Base-by-base conservation (phyloP, 129 eudicot genomes). In the Centella asiatica region DNA sequence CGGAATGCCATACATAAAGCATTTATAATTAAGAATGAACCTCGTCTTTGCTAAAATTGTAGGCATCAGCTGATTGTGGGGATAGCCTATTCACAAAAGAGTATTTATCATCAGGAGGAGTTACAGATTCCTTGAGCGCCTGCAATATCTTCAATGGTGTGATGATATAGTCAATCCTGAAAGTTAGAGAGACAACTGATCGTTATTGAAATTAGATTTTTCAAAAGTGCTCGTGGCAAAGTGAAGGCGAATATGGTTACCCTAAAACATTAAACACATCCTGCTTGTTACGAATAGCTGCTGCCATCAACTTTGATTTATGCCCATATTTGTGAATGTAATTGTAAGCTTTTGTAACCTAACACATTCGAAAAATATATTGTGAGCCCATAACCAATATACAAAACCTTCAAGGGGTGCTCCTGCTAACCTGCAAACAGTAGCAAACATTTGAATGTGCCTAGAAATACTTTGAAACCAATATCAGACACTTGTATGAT, bases 231-330 rank as follows among this genome's bases (percentile, higher is more conserved):
- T 0, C 4, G 19, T 54, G 14, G 44, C 26, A 57, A 57, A 44
- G 57, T 34, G 23, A 26, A 53, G 57, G 54, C 4, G 46, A 58
- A 34, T 58, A 34, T 34, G 25, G 45, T 40, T 77, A 80, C 96
- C 99, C 99, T 56, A 88, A 67, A 61, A 93, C 83, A 60, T 81
- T 85, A 76, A 80, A 88, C 28, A 93, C 76, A 33, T 93, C 99
- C 74, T 93, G 99, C 67, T 93, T 93, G 85, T 93, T 93, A 29
- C 99, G 85, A 51, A 93, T 80, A 20, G 99, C 95, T 60, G 99
- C 96, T 19, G 88, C 99, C 99, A 93, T 93, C 70, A 93, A 32
- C 78, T 88, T 93, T 31, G 99, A 80, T 69, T 93, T 88, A 56
- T 93, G 78, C 57, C 95, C 95, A 65, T 93, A 72, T 67, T 85